A percentile compares a stretch with the other conserved stretches of the same genome.
phyloP scores from a whole-genome alignment of 1,284 basidiomycete genomes.

The Hemileia vastatrix region DNA sequence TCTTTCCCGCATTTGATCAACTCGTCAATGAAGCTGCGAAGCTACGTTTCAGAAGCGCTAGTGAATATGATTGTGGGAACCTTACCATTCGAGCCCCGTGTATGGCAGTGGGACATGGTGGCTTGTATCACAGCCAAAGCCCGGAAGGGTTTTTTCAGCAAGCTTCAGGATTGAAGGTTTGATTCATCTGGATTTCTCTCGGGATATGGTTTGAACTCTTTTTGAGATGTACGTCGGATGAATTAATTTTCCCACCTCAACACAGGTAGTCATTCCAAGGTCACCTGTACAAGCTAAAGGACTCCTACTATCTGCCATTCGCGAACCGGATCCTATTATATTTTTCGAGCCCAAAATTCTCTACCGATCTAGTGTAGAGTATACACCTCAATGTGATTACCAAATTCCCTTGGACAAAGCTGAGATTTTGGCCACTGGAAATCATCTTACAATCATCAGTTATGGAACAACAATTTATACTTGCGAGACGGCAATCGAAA shows the following conservation, averaged over 20 bases:
- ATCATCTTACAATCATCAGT: conserved; percentile 74
- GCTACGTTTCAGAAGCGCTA: conserved; percentile 77
- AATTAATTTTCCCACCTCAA: too few species aligned
- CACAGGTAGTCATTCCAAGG: conserved; percentile 74
- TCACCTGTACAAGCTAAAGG: conserved; percentile 93
- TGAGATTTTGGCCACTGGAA: conserved; percentile 63
- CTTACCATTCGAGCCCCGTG: conserved; percentile 79
- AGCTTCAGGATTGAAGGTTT: conserved; percentile 75
- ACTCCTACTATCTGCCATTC: conserved; percentile 68
- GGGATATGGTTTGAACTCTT: too few species aligned
- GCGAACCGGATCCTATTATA: conserved; percentile 83
- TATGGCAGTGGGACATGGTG: conserved; percentile 86
- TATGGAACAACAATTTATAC: conserved; percentile 89
- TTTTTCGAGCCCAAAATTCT: conserved; percentile 91
- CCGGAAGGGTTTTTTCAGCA: conserved; percentile 91
- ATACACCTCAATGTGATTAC: conserved; percentile 81
- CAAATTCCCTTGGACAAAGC: conserved; percentile 67
- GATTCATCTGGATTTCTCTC: conserved; percentile 5
- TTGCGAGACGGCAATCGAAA: conserved; percentile 66
- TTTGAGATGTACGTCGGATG: too few species aligned
- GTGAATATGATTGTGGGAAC: conserved; percentile 68
- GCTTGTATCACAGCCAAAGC: conserved; percentile 84
- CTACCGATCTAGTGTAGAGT: conserved; percentile 79
- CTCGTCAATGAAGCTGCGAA: conserved; percentile 94
- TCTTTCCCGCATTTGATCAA: conserved; percentile 55